Evolutionary conservation across 169 alveolate genomes (phyloP).

Genomic region (Plasmodium fragile): DNA sequence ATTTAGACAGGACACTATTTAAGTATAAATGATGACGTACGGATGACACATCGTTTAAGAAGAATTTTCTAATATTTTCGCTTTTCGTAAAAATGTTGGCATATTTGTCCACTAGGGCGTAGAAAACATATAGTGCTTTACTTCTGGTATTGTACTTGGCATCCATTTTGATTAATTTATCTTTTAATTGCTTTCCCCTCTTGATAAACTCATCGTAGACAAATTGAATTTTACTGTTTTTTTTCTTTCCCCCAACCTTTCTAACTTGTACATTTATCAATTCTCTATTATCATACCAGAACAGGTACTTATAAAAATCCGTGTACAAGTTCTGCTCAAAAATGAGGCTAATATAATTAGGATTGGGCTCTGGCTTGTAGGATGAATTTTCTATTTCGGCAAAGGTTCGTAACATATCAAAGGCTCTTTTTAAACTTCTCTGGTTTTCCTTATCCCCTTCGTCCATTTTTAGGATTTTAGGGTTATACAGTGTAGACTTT

Average conservation of each 20-base stretch:
- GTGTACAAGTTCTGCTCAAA: conserved; percentile 24
- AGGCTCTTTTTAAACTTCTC: conserved; percentile 51
- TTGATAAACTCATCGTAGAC: conserved; percentile 31
- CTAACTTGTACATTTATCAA: background rate
- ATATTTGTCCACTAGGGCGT: conserved; percentile 50
- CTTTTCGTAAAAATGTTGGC: conserved; percentile 9
- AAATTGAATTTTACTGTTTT: background rate
- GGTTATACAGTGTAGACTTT: conserved; percentile 30
- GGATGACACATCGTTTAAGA: conserved; percentile 21
- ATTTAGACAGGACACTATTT: background rate
- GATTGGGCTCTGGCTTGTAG: background rate
- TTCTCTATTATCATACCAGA: conserved; percentile 64
- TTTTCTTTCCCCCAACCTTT: background rate
- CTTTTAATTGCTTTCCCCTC: conserved; percentile 8
- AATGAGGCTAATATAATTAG: conserved; percentile 43
- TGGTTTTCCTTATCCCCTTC: conserved; percentile 23
- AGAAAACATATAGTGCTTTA: conserved; percentile 35
- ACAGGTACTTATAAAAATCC: conserved; percentile 42
- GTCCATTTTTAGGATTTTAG: background rate
- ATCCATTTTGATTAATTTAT: conserved; percentile 19
- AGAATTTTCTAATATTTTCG: conserved; percentile 1
- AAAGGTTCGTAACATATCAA: conserved; percentile 56
- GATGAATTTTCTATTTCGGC: conserved; percentile 46
- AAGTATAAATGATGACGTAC: conserved; percentile 41
- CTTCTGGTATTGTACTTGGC: conserved; percentile 16